Base-by-base conservation (phyloP, 495 filamentous ascomycete genomes). In the Hyaloscypha finlandica region DNA sequence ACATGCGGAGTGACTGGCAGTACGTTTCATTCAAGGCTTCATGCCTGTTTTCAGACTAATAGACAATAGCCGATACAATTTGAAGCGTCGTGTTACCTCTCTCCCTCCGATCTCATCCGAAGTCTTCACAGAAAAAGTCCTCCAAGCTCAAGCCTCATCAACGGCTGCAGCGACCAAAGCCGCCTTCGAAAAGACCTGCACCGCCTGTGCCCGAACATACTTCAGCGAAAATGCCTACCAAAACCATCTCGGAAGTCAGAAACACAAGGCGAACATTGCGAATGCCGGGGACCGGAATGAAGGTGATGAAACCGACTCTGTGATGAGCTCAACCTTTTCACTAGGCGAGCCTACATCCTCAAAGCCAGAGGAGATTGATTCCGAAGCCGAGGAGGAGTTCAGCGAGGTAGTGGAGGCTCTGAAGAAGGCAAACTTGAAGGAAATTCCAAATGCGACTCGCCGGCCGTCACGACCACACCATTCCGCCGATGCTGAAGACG, bases 1-100 rank as follows among this genome's bases (percentile, higher is more conserved):
- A 99, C 74, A 98, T 98, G 93, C 92, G 93, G 72, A 92, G 87
- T 71, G 95, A 99, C 77, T 99, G 95, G 94, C 94, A 98, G 94
- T 97, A 87, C 76, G 93, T 87, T 67, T 60, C 22, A 16, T 35
- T 4, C 32, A 5, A 20, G 1, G 4, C 14, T 59, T n/a, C 3
- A 6, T 9, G 8, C 14, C 59, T 31, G 65, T 30, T 57, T 42
- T 52, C 29, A 25, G 54, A 63, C 35, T 71, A 48, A 54, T 59
- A 20, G 39, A 45, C n/a, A 29, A 37, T 63, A 97, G 93, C 79
- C 87, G 96, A 63, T 99, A 99, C 77, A 99, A 99, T 77, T 87
- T 99, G 73, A 97, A 99, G 78, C 92, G 95, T 70, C 91, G 94
- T 67, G 90, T 99, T 68, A 93, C 94, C 25, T 90, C 92, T 14